These are phyloP conservation scores for Penicillium goetzii DNA, from an alignment of 495 filamentous ascomycete genomes.

Conservation along the genomic window DNA sequence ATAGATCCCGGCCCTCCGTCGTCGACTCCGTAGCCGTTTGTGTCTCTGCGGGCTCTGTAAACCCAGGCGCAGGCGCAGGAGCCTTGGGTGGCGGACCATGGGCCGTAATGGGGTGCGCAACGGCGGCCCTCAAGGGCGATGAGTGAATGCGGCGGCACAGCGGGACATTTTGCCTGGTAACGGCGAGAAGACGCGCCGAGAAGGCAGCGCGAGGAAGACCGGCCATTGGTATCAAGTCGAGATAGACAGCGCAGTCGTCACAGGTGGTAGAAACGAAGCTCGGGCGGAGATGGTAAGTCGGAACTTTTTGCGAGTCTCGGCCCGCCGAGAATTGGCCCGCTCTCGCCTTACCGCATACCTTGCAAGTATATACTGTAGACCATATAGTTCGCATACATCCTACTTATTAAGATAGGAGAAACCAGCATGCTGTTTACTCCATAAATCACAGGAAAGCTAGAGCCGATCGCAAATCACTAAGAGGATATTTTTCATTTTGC, in stretches of 20 bases:
- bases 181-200: slow-evolving; percentile 26
- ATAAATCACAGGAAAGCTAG: background rate
- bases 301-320: slow-evolving; percentile 27
- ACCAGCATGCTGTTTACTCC: background rate
- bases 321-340: slow-evolving; percentile 14
- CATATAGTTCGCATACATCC: background rate
- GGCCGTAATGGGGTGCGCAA: slow-evolving; percentile 70
- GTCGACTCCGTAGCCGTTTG: slow-evolving; percentile 58
- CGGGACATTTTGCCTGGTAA: slow-evolving; percentile 23
- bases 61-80: slow-evolving; percentile 62
- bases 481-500: background rate
- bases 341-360: background rate
- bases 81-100: slow-evolving; percentile 83
- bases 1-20: slow-evolving; percentile 48
- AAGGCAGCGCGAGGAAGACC: slow-evolving; percentile 31
- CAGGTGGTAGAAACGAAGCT: background rate
- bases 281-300: slow-evolving; percentile 4
- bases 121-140: slow-evolving; percentile 53
- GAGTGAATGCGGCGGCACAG: slow-evolving; percentile 55
- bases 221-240: slow-evolving; percentile 19
- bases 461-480: background rate
- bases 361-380: background rate
- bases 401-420: background rate
- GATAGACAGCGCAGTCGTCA: background rate
- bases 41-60: slow-evolving; percentile 51